Percentiles rank a stretch among this genome's conserved stretches.
These are phyloP conservation scores for Lactuca saligna DNA, from an alignment of 129 eudicot genomes.

Conservation along the genomic window DNA sequence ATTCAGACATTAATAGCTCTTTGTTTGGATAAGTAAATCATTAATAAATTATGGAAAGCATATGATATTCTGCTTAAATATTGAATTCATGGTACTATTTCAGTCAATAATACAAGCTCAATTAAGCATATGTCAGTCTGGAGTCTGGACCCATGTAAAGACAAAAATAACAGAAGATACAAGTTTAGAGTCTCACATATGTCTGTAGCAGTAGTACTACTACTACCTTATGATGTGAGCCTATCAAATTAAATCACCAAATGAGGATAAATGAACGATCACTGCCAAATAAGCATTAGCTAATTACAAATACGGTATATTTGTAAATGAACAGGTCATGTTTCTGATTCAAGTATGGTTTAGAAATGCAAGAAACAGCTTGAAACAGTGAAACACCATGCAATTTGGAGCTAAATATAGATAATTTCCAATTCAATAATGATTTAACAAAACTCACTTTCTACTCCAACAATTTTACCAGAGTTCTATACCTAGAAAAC, in stretches of 20 bases:
- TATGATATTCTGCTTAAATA: conserved; percentile 17
- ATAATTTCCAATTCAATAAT: conserved; percentile 7
- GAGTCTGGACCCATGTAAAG: conserved; percentile 22
- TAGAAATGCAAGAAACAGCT: conserved; percentile 8
- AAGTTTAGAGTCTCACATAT: conserved; percentile 2
- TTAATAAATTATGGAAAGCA: conserved; percentile 2
- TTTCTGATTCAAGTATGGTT: background rate
- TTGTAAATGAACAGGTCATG: background rate
- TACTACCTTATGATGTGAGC: background rate
- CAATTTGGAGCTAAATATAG: background rate
- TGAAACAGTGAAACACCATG: conserved; percentile 10
- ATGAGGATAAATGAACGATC: background rate
- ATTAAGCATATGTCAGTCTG: conserved; percentile 15
- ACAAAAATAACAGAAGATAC: conserved; percentile 10
- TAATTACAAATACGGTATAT: background rate
- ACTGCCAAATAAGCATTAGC: conserved; percentile 9
- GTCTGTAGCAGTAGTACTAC: background rate
- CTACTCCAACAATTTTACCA: conserved; percentile 16
- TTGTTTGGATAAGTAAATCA: conserved; percentile 1
- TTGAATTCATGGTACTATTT: conserved; percentile 17
- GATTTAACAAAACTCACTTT: conserved; percentile 19
- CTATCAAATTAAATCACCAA: background rate
- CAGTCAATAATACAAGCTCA: conserved; percentile 24
- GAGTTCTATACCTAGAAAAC: conserved; percentile 12
- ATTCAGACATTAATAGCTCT: conserved; percentile 12